Evolutionary conservation across 2,329 filamentous ascomycete genomes (phyloP), one percentile per base, ranked within the genome.

Genomic region (Pseudopyricularia javanii): DNA sequence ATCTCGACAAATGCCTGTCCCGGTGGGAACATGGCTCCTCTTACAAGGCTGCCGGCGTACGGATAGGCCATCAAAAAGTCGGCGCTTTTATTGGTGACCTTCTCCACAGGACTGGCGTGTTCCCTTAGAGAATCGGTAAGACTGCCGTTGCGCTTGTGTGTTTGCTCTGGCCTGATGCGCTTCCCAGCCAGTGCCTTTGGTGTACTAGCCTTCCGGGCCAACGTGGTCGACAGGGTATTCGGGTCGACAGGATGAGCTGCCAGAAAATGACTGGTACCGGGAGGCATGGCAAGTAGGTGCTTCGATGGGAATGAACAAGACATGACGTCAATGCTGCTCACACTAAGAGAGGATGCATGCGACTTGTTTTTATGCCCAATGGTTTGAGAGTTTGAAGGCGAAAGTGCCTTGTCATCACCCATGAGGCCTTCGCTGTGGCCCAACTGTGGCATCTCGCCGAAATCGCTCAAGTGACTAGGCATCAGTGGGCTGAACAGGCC

Each of bases 141-240:
- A 64, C 91, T 96, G 50, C 85, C 89, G 62, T 88, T 95, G 22
- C 90, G 83, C 66, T 89, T 91, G 67, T 95, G 90, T 9, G 69
- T 67, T 40, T 72, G 65, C 12, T 70, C 69, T 20, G 80, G 75
- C 15, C 80, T 76, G 7, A 79, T 72, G 15, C 78, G 74, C 62
- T 83, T 84, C 53, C 78, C 79, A 11, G 74, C 71, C 2, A 83
- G 66, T 1, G 78, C 69, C 53, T 75, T 76, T 4, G 81, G 80
- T 3, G 79, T 82, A 9, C 73, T 73, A 5, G 81, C 80, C 14
- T 43, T 43, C 17, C 37, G 37, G 47, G 83, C 69, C 26, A 65
- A 15, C 2, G 69, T 60, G 17, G 65, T 68, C 33, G 70, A 72
- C 54, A 75, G 72, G 3, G 74, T 72, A 55, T 69, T 76, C 7